These are phyloP conservation scores for Fusarium sp. DNA, from an alignment of 2,329 filamentous ascomycete genomes.

Conservation along the genomic window DNA sequence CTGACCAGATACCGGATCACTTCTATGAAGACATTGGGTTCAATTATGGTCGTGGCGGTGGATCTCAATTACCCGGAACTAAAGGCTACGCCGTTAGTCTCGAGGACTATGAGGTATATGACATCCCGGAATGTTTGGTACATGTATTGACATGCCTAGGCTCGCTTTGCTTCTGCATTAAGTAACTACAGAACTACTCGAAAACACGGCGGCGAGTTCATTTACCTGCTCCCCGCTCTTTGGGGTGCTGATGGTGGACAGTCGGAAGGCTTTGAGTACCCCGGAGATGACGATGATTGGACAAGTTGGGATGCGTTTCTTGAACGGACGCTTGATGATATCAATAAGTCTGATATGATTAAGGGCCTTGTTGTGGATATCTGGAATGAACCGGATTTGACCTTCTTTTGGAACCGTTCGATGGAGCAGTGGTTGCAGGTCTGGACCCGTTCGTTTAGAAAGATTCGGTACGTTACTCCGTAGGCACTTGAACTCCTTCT, in stretches of 20 bases:
- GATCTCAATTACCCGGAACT: slow-evolving; percentile 11
- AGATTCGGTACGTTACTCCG: slow-evolving; percentile 10
- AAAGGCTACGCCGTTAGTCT: slow-evolving; percentile 4
- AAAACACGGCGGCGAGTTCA: slow-evolving; percentile 54
- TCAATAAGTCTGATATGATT: slow-evolving; percentile 50
- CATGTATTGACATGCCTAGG: background rate
- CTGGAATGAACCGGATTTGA: slow-evolving; percentile 63
- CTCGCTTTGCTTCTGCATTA: slow-evolving; percentile 13
- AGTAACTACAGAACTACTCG: slow-evolving; percentile 22
- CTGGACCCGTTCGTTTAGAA: slow-evolving; percentile 26
- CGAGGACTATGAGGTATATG: background rate
- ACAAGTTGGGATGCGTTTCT: slow-evolving; percentile 54
- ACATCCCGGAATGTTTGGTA: rapidly evolving
- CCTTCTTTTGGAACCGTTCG: slow-evolving; percentile 27
- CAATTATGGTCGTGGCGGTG: slow-evolving; percentile 20
- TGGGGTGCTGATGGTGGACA: slow-evolving; percentile 60
- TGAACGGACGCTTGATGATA: slow-evolving; percentile 48
- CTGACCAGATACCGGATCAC: slow-evolving; percentile 7
- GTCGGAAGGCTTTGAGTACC: slow-evolving; percentile 49
- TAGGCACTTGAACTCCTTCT: rapidly evolving
- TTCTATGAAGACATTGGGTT: slow-evolving; percentile 22
- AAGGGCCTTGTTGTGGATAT: slow-evolving; percentile 56
- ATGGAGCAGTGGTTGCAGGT: slow-evolving; percentile 31
- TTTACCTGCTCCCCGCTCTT: slow-evolving; percentile 56
- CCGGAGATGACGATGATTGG: slow-evolving; percentile 62